Evolutionary conservation across 495 filamentous ascomycete genomes (phyloP).

Genomic region (Lophiotrema nucula): DNA sequence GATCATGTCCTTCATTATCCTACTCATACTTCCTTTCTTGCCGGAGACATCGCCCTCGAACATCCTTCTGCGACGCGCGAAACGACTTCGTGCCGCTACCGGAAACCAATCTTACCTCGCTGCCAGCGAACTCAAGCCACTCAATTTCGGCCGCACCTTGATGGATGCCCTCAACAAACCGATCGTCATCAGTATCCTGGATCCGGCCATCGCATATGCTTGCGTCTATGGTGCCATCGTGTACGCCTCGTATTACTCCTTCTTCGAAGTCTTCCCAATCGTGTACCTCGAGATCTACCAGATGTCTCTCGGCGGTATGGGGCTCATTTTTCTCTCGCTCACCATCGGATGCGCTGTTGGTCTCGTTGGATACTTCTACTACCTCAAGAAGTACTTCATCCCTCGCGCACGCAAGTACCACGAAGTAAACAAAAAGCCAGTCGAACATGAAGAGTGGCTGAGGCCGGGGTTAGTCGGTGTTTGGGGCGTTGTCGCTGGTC

Average conservation of each 20-base stretch:
- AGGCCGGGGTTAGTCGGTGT: slow-evolving; percentile 50
- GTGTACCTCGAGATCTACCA: slow-evolving; percentile 64
- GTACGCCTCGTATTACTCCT: slow-evolving; percentile 50
- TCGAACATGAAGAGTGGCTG: slow-evolving; percentile 51
- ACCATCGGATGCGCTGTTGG: slow-evolving; percentile 57
- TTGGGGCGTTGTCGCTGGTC: slow-evolving; percentile 50
- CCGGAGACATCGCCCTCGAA: slow-evolving; percentile 53
- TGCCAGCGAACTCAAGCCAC: slow-evolving; percentile 42
- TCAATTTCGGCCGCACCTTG: too few species aligned
- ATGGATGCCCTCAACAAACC: slow-evolving; percentile 60
- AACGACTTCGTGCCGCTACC: slow-evolving; percentile 47
- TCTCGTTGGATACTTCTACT: slow-evolving; percentile 7
- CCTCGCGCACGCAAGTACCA: slow-evolving; percentile 43
- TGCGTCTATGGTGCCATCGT: background rate
- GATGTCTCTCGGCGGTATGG: slow-evolving; percentile 59
- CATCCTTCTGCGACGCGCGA: slow-evolving; percentile 55
- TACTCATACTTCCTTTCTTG: slow-evolving; percentile 50
- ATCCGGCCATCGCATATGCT: slow-evolving; percentile 51
- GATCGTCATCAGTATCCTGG: slow-evolving; percentile 48
- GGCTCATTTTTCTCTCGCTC: slow-evolving; percentile 60
- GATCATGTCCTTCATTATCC: slow-evolving; percentile 45
- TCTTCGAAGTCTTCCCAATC: slow-evolving; percentile 56
- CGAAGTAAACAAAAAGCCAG: slow-evolving; percentile 40
- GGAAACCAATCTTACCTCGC: slow-evolving; percentile 45
- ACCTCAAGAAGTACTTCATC: slow-evolving; percentile 46